Evolutionary conservation across 1,139 yeast species (phyloP).

Genomic region (Nakaseomyces kungkrabaensis): DNA sequence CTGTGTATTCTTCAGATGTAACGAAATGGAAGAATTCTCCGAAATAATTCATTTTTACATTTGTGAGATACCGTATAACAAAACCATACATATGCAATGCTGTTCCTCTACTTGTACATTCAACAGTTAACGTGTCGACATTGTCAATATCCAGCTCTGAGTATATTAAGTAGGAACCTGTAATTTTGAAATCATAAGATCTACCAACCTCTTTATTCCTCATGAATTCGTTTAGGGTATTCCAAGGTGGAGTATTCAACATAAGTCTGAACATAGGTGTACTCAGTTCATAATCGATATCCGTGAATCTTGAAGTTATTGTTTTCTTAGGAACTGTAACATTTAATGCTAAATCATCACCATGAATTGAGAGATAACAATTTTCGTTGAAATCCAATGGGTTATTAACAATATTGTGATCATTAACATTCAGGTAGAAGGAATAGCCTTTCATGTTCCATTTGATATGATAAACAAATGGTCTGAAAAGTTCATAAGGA

Average conservation of each 20-base stretch:
- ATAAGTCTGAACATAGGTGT: slow-evolving; percentile 57
- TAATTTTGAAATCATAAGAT: slow-evolving; percentile 48
- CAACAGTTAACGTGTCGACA: slow-evolving; percentile 58
- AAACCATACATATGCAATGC: slow-evolving; percentile 72
- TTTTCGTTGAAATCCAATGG: slow-evolving; percentile 80
- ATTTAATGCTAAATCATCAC: slow-evolving; percentile 43
- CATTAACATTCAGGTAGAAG: slow-evolving; percentile 70
- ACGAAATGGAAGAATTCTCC: slow-evolving; percentile 78
- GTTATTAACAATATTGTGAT: slow-evolving; percentile 75
- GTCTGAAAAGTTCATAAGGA: slow-evolving; percentile 68
- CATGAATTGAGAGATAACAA: slow-evolving; percentile 63
- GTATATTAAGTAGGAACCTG: slow-evolving; percentile 59
- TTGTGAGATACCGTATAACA: slow-evolving; percentile 61
- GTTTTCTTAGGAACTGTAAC: slow-evolving; percentile 53
- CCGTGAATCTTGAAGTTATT: slow-evolving; percentile 47
- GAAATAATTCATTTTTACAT: slow-evolving; percentile 79
- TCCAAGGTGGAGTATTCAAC: slow-evolving; percentile 85
- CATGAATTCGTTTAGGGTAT: slow-evolving; percentile 66
- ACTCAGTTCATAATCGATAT: slow-evolving; percentile 41
- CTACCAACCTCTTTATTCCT: slow-evolving; percentile 54
- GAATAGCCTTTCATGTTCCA: slow-evolving; percentile 54
- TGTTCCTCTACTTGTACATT: slow-evolving; percentile 55
- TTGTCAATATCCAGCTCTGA: slow-evolving; percentile 51
- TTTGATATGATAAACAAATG: slow-evolving; percentile 49
- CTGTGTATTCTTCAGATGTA: slow-evolving; percentile 72